These are phyloP conservation scores for Fusarium acutatum DNA, from an alignment of 2,329 filamentous ascomycete genomes.

Conservation along the genomic window DNA sequence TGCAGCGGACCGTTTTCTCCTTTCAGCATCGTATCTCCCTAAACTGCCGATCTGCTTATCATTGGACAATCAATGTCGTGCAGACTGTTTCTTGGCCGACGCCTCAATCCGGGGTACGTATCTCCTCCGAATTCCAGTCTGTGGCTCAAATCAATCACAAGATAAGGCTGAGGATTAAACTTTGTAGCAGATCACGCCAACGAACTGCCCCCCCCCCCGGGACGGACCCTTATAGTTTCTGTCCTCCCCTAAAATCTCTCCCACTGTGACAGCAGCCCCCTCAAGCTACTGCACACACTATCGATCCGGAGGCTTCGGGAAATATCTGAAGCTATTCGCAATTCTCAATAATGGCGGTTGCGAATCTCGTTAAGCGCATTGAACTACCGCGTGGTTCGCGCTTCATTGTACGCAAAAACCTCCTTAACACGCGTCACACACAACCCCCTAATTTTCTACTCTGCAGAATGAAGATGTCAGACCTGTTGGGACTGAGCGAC, in stretches of 20 bases:
- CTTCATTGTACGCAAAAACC: slow-evolving; percentile 43
- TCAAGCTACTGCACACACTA: slow-evolving; percentile 11
- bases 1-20: background rate
- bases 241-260: background rate
- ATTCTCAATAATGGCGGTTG: slow-evolving; percentile 34
- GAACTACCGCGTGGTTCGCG: slow-evolving; percentile 45
- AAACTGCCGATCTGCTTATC: slow-evolving; percentile 4
- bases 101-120: background rate
- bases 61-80: background rate
- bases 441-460: background rate
- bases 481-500: slow-evolving; percentile 53
- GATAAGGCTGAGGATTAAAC: background rate
- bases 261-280: background rate
- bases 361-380: slow-evolving; percentile 35
- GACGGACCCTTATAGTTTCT: background rate
- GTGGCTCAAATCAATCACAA: background rate
- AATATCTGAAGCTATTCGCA: slow-evolving; percentile 10
- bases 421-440: background rate
- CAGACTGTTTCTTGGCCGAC: background rate
- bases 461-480: slow-evolving; percentile 59
- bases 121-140: background rate
- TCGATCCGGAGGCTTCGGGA: background rate
- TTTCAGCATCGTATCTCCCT: background rate
- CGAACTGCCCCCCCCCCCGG: background rate
- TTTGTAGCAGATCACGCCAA: background rate